Conservation (phyloP, 371 early-diverging fungal species). For the Mortierella sp. region DNA sequence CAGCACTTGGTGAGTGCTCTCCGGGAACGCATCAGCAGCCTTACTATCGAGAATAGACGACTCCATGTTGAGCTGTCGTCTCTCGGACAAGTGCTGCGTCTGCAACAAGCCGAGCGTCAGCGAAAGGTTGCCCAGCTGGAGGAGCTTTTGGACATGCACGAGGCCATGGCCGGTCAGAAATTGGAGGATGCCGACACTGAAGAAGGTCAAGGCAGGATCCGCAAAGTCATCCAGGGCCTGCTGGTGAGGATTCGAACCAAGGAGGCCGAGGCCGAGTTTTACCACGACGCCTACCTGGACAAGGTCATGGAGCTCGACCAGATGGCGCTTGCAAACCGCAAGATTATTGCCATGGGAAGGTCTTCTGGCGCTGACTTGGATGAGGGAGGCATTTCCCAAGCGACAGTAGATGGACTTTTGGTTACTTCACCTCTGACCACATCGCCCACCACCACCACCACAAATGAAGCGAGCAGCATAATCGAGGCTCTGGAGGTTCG, state of each 20-base stretch:
- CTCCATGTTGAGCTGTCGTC: constrained; percentile 43
- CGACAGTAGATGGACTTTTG: constrained; percentile 25
- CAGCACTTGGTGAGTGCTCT: constrained; percentile 41
- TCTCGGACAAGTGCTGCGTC: constrained; percentile 31
- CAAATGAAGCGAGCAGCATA: background rate
- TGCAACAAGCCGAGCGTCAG: constrained; percentile 47
- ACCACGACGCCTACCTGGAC: constrained; percentile 55
- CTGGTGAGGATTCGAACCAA: constrained; percentile 53
- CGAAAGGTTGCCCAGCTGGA: constrained; percentile 46
- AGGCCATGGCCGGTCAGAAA: constrained; percentile 24
- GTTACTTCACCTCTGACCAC: constrained; percentile 14
- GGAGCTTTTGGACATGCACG: constrained; percentile 48
- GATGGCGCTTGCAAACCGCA: constrained; percentile 37
- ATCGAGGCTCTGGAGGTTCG: constrained; percentile 39
- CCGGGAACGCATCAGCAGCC: constrained; percentile 43
- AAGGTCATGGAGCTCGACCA: constrained; percentile 56
- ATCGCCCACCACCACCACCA: background rate
- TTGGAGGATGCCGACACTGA: constrained; percentile 44
- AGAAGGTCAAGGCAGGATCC: constrained; percentile 49
- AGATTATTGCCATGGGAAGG: constrained; percentile 18
- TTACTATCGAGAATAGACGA: constrained; percentile 46
- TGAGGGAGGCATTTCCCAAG: constrained; percentile 19
- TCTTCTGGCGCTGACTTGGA: background rate
- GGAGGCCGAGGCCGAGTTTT: constrained; percentile 57
- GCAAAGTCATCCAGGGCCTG: constrained; percentile 54